Percentiles rank a stretch among this genome's conserved stretches.
Conservation (phyloP, 768 basidiomycete species). For the Fomitopsis serialis region DNA sequence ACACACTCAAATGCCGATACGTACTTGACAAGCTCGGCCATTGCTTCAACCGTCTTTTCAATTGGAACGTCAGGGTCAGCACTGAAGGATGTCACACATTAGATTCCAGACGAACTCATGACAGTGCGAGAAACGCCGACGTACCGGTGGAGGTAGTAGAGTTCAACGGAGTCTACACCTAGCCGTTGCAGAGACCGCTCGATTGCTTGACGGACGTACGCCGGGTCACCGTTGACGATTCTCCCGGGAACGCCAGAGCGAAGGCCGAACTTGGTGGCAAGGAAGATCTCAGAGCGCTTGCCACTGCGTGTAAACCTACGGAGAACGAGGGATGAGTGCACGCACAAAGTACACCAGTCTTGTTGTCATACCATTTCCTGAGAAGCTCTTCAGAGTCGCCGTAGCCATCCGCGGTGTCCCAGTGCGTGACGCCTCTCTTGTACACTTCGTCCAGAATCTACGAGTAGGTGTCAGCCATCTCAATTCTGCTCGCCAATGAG, state of each 20-base stretch:
- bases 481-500: conserved; percentile 13
- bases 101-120: conserved; percentile 11
- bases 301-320: conserved; percentile 47
- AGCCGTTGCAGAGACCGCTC: conserved; percentile 35
- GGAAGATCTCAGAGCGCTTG: conserved; percentile 47
- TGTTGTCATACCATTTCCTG: neutral
- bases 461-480: neutral
- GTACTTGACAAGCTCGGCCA: conserved; percentile 23
- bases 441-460: conserved; percentile 37
- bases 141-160: conserved; percentile 35
- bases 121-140: neutral
- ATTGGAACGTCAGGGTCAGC: conserved; percentile 19
- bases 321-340: conserved; percentile 5
- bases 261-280: conserved; percentile 56
- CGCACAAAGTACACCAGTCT: neutral
- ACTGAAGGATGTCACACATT: conserved; percentile 21
- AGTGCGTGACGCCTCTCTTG: conserved; percentile 25
- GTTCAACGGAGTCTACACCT: conserved; percentile 30
- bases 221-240: conserved; percentile 29
- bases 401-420: conserved; percentile 40
- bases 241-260: conserved; percentile 9
- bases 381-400: conserved; percentile 33
- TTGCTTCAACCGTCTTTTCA: conserved; percentile 18
- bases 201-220: conserved; percentile 33
- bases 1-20: neutral